Conservation (phyloP, 306 rosid genomes). For the Trifolium pratense region DNA sequence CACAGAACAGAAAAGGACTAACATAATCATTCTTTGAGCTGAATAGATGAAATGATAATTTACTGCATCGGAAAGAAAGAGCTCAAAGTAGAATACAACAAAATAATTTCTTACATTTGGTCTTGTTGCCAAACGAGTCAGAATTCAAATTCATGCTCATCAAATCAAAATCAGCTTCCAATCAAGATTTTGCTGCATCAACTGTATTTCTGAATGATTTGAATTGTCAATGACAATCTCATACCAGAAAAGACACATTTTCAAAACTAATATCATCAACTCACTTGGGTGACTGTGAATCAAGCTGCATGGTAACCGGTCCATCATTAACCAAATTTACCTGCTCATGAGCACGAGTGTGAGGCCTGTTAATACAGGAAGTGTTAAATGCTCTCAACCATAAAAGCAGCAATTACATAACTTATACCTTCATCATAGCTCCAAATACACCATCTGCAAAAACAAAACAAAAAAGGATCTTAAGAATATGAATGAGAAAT, state of each 20-base stretch:
- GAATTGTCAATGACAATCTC: conserved; percentile 32
- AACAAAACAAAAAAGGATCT: conserved; percentile 22
- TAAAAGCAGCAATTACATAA: conserved; percentile 18
- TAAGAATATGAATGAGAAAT: neutral
- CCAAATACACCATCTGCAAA: conserved; percentile 97
- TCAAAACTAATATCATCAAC: conserved; percentile 37
- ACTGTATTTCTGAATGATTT: conserved; percentile 45
- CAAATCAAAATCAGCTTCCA: conserved; percentile 27
- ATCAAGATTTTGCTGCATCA: conserved; percentile 49
- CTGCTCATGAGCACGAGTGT: conserved; percentile 47
- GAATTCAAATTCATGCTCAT: conserved; percentile 34
- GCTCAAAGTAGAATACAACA: conserved; percentile 27
- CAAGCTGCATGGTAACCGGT: conserved; percentile 95
- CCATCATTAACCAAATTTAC: conserved; percentile 91
- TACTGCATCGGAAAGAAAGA: conserved; percentile 29
- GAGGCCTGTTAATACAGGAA: conserved; percentile 27
- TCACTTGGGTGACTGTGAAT: conserved; percentile 79
- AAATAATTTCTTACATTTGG: conserved; percentile 32
- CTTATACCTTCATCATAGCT: conserved; percentile 87
- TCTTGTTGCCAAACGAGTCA: conserved; percentile 1
- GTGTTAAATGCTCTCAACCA: conserved; percentile 3
- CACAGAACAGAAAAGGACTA: conserved; percentile 9
- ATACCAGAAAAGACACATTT: neutral
- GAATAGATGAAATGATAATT: conserved; percentile 11
- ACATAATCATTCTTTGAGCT: conserved; percentile 16